A percentile compares a stretch with the other conserved stretches of the same genome.
Evolutionary conservation across 495 filamentous ascomycete genomes (phyloP).

Genomic region (Hypoxylon crocopeplum): DNA sequence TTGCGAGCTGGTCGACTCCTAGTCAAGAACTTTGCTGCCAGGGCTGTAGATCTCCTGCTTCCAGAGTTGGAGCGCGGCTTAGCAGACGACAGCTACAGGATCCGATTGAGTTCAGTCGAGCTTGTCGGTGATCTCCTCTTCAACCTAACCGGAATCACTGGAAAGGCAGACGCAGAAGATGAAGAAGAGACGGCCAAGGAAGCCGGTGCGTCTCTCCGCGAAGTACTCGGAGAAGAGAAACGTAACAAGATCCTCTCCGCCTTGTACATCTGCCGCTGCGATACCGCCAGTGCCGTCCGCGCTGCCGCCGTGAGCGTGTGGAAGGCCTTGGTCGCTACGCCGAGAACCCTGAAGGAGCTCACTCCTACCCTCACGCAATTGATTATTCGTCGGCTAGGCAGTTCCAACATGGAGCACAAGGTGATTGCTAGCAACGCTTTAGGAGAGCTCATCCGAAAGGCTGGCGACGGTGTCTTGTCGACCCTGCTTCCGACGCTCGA

Average conservation of each 20-base stretch:
- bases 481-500: constrained; percentile 90
- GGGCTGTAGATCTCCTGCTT: constrained; percentile 90
- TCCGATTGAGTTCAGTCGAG: constrained; percentile 96
- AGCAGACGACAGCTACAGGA: constrained; percentile 94
- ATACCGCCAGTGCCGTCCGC: constrained; percentile 92
- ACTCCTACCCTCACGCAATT: constrained; percentile 92
- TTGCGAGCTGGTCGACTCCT: constrained; percentile 90
- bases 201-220: constrained; percentile 87
- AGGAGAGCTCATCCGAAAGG: constrained; percentile 94
- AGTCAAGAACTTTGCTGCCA: constrained; percentile 96
- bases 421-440: constrained; percentile 96
- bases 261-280: constrained; percentile 95
- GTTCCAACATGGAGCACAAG: constrained; percentile 97
- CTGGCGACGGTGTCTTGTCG: constrained; percentile 89
- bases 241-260: constrained; percentile 94
- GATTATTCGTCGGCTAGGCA: constrained; percentile 91
- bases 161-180: constrained; percentile 76
- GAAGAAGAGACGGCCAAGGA: constrained; percentile 78
- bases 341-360: constrained; percentile 91
- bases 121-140: constrained; percentile 96
- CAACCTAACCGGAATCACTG: constrained; percentile 95
- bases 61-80: constrained; percentile 95
- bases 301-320: constrained; percentile 90
- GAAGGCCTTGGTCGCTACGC: constrained; percentile 95
- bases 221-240: constrained; percentile 93